Conservation (phyloP, 1,284 basidiomycete species). For the Coniophora puteana region DNA sequence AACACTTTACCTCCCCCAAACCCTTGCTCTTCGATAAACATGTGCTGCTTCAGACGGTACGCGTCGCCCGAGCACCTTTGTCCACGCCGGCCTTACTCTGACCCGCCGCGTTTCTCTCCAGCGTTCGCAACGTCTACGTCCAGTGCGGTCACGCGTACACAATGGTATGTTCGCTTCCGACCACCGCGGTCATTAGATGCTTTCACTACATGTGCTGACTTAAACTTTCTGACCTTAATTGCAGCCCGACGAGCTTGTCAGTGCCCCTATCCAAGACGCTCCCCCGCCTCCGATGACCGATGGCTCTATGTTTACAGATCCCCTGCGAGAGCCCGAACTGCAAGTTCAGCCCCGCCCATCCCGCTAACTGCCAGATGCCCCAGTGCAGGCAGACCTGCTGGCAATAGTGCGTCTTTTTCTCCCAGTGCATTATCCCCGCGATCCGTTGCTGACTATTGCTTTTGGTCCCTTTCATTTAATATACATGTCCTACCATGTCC, state of each 20-base stretch:
- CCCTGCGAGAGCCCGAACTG: constrained; percentile 37
- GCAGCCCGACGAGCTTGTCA: constrained; percentile 29
- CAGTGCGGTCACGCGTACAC: constrained; percentile 35
- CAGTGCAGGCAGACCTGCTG: constrained; percentile 40
- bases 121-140: constrained; percentile 40
- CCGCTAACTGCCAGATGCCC: constrained; percentile 34
- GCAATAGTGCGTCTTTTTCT: constrained; percentile 49
- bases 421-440: constrained; percentile 1
- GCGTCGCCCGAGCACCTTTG: constrained; percentile 8
- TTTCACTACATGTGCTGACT: background rate
- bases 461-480: constrained; percentile 8
- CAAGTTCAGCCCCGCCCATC: constrained; percentile 46
- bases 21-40: constrained; percentile 11
- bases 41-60: constrained; percentile 38
- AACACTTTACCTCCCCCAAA: background rate
- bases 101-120: constrained; percentile 15
- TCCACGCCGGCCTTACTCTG: background rate
- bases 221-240: constrained; percentile 7
- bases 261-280: constrained; percentile 10
- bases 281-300: constrained; percentile 21
- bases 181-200: constrained; percentile 3
- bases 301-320: constrained; percentile 25
- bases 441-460: constrained; percentile 11
- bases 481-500: constrained; percentile 4
- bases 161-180: constrained; percentile 26